Conservation (phyloP, 129 eudicot species). For the Calendula officinalis region DNA sequence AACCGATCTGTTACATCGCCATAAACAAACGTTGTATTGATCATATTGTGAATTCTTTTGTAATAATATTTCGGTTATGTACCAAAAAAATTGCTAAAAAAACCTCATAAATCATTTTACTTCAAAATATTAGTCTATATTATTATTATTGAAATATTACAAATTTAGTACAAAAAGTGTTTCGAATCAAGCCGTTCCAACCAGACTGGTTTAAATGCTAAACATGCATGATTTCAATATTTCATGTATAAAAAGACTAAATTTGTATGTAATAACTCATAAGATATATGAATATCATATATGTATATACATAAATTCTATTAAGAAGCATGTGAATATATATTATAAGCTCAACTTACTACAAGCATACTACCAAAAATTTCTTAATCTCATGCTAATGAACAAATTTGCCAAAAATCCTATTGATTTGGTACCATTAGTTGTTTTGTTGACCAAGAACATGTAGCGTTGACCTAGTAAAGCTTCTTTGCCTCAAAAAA, state of each 20-base stretch:
- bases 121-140: background rate
- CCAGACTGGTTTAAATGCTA: background rate
- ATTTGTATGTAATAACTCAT: background rate
- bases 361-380: conserved; percentile 18
- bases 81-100: too few species aligned
- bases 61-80: too few species aligned
- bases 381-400: conserved; percentile 2
- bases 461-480: conserved; percentile 16
- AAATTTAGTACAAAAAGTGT: background rate
- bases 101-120: background rate
- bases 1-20: conserved; percentile 8
- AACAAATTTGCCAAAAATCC: conserved; percentile 15
- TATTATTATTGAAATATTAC: background rate
- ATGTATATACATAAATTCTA: conserved; percentile 7
- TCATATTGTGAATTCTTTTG: background rate
- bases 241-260: conserved; percentile 22
- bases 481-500: conserved; percentile 34
- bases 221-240: background rate
- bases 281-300: background rate
- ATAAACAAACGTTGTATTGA: conserved; percentile 1
- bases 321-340: conserved; percentile 18
- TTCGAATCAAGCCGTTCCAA: background rate
- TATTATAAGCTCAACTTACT: conserved; percentile 15
- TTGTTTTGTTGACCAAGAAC: conserved; percentile 30
- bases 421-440: background rate